Percentiles rank a stretch among this genome's conserved stretches.
phyloP scores from a whole-genome alignment of 768 basidiomycete species.

The Leucocoprinus sp. region DNA sequence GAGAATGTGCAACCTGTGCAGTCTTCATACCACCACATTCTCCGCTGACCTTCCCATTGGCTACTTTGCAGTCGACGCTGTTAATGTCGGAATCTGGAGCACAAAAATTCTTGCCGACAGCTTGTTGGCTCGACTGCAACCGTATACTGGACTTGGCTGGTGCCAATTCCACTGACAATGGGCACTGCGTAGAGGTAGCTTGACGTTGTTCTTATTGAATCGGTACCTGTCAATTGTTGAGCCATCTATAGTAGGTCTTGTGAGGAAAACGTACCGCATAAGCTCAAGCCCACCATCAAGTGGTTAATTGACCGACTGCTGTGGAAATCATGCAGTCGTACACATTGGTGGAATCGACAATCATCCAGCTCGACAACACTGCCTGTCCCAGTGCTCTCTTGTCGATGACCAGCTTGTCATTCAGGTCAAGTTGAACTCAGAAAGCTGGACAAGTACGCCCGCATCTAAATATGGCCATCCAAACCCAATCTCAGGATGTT shows the following conservation, averaged over 20 bases:
- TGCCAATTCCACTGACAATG: constrained; percentile 89
- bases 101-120: constrained; percentile 90
- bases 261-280: constrained; percentile 61
- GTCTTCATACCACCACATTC: constrained; percentile 98
- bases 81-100: constrained; percentile 88
- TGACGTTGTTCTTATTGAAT: constrained; percentile 91
- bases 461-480: constrained; percentile 96
- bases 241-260: neutral
- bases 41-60: constrained; percentile 92
- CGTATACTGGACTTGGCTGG: constrained; percentile 84
- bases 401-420: constrained; percentile 97
- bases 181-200: constrained; percentile 85
- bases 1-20: constrained; percentile 77
- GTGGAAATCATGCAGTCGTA: constrained; percentile 91
- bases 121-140: constrained; percentile 83
- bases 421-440: constrained; percentile 97
- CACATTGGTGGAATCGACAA: constrained; percentile 98
- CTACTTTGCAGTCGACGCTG: constrained; percentile 84
- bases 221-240: constrained; percentile 62
- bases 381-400: constrained; percentile 57
- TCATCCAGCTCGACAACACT: constrained; percentile 95
- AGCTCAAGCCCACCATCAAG: constrained; percentile 99
- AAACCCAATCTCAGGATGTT: constrained; percentile 92
- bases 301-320: constrained; percentile 87
- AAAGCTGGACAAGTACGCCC: constrained; percentile 92